These are phyloP conservation scores for Novakomyces olei DNA, from an alignment of 805 yeast species.

Conservation along the genomic window DNA sequence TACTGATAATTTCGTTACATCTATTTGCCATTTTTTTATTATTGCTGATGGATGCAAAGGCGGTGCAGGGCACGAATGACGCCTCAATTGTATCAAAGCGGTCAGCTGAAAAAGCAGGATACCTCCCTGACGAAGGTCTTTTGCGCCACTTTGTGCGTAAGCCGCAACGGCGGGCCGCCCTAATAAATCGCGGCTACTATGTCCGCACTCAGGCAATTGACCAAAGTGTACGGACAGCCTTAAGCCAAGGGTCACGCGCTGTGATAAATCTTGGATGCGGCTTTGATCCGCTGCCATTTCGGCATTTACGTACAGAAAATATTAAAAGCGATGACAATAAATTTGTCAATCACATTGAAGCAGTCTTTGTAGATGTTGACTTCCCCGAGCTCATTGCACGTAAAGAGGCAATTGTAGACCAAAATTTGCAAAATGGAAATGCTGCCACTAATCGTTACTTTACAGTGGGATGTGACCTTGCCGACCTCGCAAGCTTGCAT, in stretches of 20 bases:
- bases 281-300: conserved; percentile 40
- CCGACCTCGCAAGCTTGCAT: conserved; percentile 20
- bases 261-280: conserved; percentile 66
- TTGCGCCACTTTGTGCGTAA: conserved; percentile 47
- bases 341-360: conserved; percentile 13
- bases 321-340: too few species aligned
- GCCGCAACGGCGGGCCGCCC: conserved; percentile 49
- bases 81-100: conserved; percentile 66
- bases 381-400: conserved; percentile 43
- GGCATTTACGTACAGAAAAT: conserved; percentile 18
- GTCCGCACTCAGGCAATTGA: conserved; percentile 50
- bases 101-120: conserved; percentile 34
- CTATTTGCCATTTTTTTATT: too few species aligned
- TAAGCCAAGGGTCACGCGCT: conserved; percentile 11
- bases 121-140: conserved; percentile 17
- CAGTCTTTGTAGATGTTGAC: conserved; percentile 47
- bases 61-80: conserved; percentile 67
- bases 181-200: conserved; percentile 71
- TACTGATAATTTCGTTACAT: too few species aligned
- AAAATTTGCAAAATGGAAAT: neutral
- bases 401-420: conserved; percentile 30
- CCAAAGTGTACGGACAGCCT: conserved; percentile 22
- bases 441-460: conserved; percentile 24
- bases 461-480: conserved; percentile 46
- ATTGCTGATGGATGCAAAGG: too few species aligned